A percentile compares a stretch with the other conserved stretches of the same genome.
Evolutionary conservation across 257 asterid genomes (phyloP).

Genomic region (Gynochthodes officinalis): DNA sequence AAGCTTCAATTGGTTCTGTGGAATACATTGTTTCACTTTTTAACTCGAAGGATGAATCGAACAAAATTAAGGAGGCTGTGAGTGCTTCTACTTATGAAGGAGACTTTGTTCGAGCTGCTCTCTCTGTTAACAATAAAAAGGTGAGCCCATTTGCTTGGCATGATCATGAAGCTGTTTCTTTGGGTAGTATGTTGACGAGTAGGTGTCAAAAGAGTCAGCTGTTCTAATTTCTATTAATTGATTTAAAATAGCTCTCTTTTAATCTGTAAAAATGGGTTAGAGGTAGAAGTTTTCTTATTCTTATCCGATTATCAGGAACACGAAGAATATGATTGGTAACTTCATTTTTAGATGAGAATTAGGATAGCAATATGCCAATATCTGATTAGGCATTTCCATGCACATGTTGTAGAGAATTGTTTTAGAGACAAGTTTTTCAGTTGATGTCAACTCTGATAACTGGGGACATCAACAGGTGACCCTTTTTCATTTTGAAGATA

Average conservation of each 20-base stretch:
- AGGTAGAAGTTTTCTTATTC: not conserved
- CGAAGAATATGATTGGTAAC: not conserved
- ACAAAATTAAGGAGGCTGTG: constrained; percentile 65
- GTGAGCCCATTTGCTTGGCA: constrained; percentile 24
- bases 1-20: constrained; percentile 93
- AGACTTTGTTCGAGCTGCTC: constrained; percentile 90
- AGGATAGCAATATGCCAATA: not conserved
- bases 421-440: not conserved
- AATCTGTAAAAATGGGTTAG: not conserved
- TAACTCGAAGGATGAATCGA: constrained; percentile 67
- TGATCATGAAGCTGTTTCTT: not conserved
- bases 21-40: constrained; percentile 86
- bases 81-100: constrained; percentile 68
- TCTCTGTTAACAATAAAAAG: constrained; percentile 73
- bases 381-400: not conserved
- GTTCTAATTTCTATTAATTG: not conserved
- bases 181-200: not conserved
- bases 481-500: constrained; percentile 89
- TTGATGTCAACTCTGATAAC: not conserved
- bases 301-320: not conserved
- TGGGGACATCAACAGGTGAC: constrained; percentile 56
- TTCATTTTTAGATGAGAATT: not conserved
- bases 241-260: not conserved
- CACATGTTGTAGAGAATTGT: not conserved
- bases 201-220: not conserved